Percentiles rank a stretch among this genome's conserved stretches.
phyloP scores from a whole-genome alignment of 2,329 filamentous ascomycete genomes.

The Apiospora arundinis region DNA sequence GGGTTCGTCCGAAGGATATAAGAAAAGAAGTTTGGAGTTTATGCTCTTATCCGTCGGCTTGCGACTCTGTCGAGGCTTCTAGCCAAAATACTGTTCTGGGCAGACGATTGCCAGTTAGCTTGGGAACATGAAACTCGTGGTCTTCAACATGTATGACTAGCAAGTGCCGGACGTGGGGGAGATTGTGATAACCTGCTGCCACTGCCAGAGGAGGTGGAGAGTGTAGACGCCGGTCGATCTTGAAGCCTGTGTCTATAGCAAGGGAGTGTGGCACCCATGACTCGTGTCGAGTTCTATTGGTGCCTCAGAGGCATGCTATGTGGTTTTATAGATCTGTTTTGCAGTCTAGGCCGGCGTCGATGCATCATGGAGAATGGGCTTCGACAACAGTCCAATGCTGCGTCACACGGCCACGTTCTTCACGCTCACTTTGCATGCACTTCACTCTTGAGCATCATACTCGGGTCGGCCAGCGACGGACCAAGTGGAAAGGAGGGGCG shows the following conservation, averaged over 20 bases:
- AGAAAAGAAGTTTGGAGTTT: background rate
- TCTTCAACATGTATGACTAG: conserved; percentile 13
- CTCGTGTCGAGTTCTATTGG: conserved; percentile 27
- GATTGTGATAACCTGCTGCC: conserved; percentile 11
- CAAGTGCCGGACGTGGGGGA: conserved; percentile 12
- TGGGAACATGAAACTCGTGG: conserved; percentile 10
- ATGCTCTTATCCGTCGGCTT: conserved; percentile 5
- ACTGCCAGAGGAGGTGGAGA: background rate
- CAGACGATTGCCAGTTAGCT: conserved; percentile 6
- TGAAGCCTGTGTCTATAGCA: conserved; percentile 12
- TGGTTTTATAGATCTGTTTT: conserved; percentile 10
- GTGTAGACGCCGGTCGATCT: background rate
- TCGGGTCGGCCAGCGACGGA: background rate
- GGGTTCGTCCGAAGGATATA: conserved; percentile 7
- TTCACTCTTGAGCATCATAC: conserved; percentile 11
- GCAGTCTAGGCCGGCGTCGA: background rate
- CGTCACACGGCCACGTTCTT: background rate
- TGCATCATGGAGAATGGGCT: background rate
- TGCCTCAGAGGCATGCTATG: conserved; percentile 14
- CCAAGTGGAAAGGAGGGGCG: conserved; percentile 7
- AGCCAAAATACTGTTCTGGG: background rate
- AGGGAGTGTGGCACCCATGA: conserved; percentile 31
- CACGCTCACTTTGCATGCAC: conserved; percentile 12
- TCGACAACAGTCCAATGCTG: background rate
- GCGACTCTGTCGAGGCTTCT: background rate